Base-by-base conservation (phyloP, 129 eudicot species). In the Ambrosia trifida region DNA sequence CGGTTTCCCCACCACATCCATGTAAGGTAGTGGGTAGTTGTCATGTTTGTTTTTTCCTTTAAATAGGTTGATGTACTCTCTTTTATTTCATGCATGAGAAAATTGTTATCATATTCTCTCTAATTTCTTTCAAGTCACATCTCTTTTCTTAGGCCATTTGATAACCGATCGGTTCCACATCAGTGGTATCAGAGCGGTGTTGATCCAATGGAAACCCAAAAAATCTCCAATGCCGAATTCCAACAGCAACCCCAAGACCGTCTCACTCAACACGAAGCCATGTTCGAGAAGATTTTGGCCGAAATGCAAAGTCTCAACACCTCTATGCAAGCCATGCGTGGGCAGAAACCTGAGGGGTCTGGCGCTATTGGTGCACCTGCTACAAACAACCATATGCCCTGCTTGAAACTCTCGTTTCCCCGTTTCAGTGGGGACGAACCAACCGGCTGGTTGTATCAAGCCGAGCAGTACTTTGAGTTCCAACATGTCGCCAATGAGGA, bases 401-500 rank as follows among this genome's bases (percentile, higher is more conserved):
- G 52, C 50, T 50, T 32, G 11, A 69, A 53, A 35, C 64, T 69
- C 1, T 35, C 33, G 32, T 51, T 69, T 51, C 73, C 73, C 9
- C 63, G 63, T 49, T 69, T 69, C 32, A 30, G 73, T n/a, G 63
- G 74, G 7, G 64, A 12, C 0, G 74, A 69, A 9, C 74, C 74
- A 4, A 45, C 64, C 18, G 51, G 49, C 0, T 69, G 63, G 74
- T 2, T 69, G 2, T 69, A 69, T 47, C 62, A 69, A 4, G 74
- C 69, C 33, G 40, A 24, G 2, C 44, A 68, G 9, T 47, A 47
- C 28, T 45, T 68, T 16, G 59, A 20, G 2, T 47, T 68, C 14
- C 44, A 49, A 40, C 5, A 13, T 6, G 30, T 14, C 13, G 40
- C 3, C 3, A 57, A 12, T n/a, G n/a, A n/a, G n/a, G n/a, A n/a